Evolutionary conservation across 2,329 filamentous ascomycete species (phyloP), one percentile per base, ranked within the genome.

Genomic region (Venturia asperata): DNA sequence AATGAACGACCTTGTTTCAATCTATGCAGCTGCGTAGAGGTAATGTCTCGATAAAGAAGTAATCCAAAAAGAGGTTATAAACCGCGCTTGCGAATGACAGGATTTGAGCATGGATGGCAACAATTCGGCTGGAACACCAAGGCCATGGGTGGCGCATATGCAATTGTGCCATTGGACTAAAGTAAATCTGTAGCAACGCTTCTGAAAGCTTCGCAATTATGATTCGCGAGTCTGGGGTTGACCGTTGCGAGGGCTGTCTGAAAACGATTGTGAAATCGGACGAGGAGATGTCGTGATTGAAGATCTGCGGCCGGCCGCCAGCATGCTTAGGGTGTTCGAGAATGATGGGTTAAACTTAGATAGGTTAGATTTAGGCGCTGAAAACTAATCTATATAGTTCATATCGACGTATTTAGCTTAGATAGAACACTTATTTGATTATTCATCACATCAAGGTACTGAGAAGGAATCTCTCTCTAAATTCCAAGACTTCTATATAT

Each of bases 161-260:
- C 27, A n/a, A 19, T 37, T 19, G 52, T 39, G 24, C 27, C 17
- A 58, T 58, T 58, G 52, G 52, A 21, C 15, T n/a, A 3, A 21
- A 21, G 7, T 7, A 58, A 3, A 58, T 37, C 2, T 37, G 5
- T 3, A 7, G 30, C 10, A 11, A 58, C 21, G 49, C 10, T 19
- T 1, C 15, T 27, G 24, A 17, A 9, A 0, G 11, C 11, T 56
- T 2, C 24, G 34, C 5, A 56, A 10, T 5, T 37, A 19, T 58
- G 52, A 58, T 58, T 58, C 52, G 52, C 52, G 52, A 37, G 30
- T 58, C 15, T 58, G 52, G 52, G 52, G 49, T 15, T 34, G 30
- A 5, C 19, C 4, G 15, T n/a, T 58, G 30, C 52, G 11, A 58
- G 27, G 27, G 52, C 27, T 58, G 27, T 58, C 30, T 58, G 27